Percentiles rank a stretch among this genome's conserved stretches.
phyloP scores from a whole-genome alignment of 495 filamentous ascomycete genomes.

The Hypomontagnella monticulosa region DNA sequence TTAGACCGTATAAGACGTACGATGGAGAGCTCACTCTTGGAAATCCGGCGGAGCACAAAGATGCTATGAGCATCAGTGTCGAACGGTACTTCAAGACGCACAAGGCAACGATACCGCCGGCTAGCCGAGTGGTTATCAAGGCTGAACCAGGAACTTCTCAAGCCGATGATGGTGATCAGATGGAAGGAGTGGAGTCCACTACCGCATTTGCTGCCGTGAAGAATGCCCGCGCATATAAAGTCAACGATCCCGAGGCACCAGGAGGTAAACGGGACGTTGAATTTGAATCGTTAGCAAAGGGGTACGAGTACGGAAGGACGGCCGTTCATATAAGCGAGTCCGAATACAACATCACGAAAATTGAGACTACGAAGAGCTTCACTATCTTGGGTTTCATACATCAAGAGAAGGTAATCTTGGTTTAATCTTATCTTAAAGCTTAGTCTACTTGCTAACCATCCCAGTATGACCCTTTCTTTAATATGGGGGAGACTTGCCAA shows the following conservation, averaged over 20 bases:
- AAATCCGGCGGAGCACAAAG: conserved; percentile 75
- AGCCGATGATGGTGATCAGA: conserved; percentile 55
- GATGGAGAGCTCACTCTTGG: conserved; percentile 85
- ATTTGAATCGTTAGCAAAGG: conserved; percentile 85
- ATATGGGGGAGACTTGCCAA: conserved; percentile 79
- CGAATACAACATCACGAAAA: conserved; percentile 81
- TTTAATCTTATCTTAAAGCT: background rate
- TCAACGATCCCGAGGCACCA: conserved; percentile 74
- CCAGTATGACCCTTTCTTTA: conserved; percentile 85
- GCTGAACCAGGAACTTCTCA: conserved; percentile 51
- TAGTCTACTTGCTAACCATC: conserved; percentile 23
- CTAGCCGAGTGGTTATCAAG: conserved; percentile 76
- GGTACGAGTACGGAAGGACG: conserved; percentile 93
- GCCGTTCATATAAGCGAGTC: conserved; percentile 87
- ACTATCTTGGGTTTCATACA: conserved; percentile 89
- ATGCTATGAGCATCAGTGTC: conserved; percentile 82
- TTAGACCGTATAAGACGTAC: conserved; percentile 77
- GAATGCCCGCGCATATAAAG: conserved; percentile 78
- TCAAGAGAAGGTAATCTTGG: conserved; percentile 68
- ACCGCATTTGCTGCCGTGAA: conserved; percentile 71
- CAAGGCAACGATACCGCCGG: conserved; percentile 74
- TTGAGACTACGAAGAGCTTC: conserved; percentile 78
- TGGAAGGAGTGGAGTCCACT: conserved; percentile 55
- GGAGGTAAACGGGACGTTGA: conserved; percentile 88
- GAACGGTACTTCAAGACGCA: conserved; percentile 89